phyloP scores from a whole-genome alignment of 768 basidiomycete species.

The Boletus eberwhitei region DNA sequence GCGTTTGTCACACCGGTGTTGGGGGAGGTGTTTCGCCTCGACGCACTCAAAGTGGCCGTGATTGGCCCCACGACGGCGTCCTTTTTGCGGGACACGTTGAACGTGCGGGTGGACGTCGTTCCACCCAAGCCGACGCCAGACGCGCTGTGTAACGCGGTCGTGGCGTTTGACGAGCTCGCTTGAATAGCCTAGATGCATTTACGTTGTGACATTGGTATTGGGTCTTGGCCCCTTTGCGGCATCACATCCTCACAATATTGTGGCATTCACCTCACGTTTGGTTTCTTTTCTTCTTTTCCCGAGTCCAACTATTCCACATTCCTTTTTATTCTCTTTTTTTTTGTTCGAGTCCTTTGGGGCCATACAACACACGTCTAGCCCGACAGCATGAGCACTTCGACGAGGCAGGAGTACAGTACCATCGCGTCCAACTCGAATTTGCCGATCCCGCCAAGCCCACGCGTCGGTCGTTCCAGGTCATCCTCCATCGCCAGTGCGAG shows the following conservation, averaged over 20 bases:
- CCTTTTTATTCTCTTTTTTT: constrained; percentile 7
- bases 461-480: constrained; percentile 11
- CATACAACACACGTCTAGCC: neutral
- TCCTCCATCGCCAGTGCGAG: constrained; percentile 19
- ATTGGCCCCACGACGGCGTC: constrained; percentile 68
- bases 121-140: constrained; percentile 56
- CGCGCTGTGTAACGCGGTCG: constrained; percentile 37
- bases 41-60: constrained; percentile 43
- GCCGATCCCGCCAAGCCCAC: constrained; percentile 14
- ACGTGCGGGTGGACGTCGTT: constrained; percentile 51
- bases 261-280: neutral
- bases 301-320: constrained; percentile 19
- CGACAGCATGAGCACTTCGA: constrained; percentile 25
- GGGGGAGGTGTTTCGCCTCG: constrained; percentile 37
- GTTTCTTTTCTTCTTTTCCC: neutral
- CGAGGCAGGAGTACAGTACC: constrained; percentile 27
- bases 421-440: constrained; percentile 24
- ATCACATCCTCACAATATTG: neutral
- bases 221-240: neutral
- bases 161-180: constrained; percentile 17
- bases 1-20: constrained; percentile 53
- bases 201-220: constrained; percentile 8
- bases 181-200: constrained; percentile 2
- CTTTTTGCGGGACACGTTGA: constrained; percentile 45
- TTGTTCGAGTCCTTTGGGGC: neutral